Percentiles rank a stretch among this genome's conserved stretches.
phyloP scores from a whole-genome alignment of 148 eudicot species.

The Dysphania ambrosioides region DNA sequence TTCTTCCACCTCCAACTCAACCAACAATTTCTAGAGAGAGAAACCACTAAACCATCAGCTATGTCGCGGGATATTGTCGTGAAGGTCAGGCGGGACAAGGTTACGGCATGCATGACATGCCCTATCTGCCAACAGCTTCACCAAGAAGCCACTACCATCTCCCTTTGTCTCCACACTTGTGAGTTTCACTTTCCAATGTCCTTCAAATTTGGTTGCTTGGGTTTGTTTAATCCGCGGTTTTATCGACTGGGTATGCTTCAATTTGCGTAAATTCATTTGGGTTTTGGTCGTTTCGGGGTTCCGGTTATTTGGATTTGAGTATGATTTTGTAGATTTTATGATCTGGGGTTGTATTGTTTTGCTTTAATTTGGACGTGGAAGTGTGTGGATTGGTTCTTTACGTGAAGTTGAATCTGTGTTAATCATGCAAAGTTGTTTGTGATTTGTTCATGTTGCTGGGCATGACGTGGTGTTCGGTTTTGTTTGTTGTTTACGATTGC shows the following conservation, averaged over 20 bases:
- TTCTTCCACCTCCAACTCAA: not conserved
- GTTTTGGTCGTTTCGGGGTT: too few species aligned
- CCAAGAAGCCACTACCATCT: slow-evolving; percentile 54
- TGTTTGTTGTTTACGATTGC: not conserved
- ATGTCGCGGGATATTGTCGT: slow-evolving; percentile 59
- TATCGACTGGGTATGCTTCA: slow-evolving; percentile 20
- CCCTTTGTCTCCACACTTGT: slow-evolving; percentile 95
- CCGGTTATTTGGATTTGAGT: too few species aligned
- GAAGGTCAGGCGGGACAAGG: slow-evolving; percentile 53
- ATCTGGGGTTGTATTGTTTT: slow-evolving; percentile 20
- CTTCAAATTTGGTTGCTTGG: slow-evolving; percentile 7
- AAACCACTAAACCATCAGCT: too few species aligned
- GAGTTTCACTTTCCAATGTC: slow-evolving; percentile 19
- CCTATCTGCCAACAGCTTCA: slow-evolving; percentile 75
- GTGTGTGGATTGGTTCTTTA: slow-evolving; percentile 31
- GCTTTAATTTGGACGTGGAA: slow-evolving; percentile 19
- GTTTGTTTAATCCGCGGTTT: slow-evolving; percentile 18
- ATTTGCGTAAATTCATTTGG: not conserved
- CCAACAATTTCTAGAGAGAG: not conserved
- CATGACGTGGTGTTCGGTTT: slow-evolving; percentile 9
- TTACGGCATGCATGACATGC: slow-evolving; percentile 91
- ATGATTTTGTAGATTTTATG: slow-evolving; percentile 9
- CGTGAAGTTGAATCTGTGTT: slow-evolving; percentile 27
- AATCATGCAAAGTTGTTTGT: slow-evolving; percentile 34
- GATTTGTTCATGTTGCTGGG: slow-evolving; percentile 23